Conservation (phyloP, 2,329 filamentous ascomycete species). For the Taxawa tesnikishii region DNA sequence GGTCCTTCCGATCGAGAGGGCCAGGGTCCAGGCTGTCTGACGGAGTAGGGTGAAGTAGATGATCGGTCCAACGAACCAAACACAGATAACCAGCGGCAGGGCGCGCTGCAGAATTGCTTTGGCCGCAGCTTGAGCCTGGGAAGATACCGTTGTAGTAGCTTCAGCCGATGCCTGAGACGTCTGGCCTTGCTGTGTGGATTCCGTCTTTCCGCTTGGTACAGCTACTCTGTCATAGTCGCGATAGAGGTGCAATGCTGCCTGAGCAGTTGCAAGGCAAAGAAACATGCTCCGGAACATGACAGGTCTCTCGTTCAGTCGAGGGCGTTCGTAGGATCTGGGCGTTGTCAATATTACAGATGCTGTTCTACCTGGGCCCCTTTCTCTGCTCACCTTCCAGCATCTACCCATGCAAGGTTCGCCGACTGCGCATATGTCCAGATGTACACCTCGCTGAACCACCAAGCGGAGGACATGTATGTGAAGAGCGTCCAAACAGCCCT, state of each 20-base stretch:
- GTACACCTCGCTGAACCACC: conserved; percentile 69
- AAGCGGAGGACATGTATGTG: conserved; percentile 68
- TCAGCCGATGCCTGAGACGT: too few species aligned
- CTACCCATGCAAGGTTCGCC: conserved; percentile 60
- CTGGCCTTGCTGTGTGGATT: too few species aligned
- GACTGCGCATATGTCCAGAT: conserved; percentile 54
- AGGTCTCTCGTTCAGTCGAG: conserved; percentile 72
- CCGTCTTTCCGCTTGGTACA: conserved; percentile 23
- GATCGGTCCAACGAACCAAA: conserved; percentile 19
- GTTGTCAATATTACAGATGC: not conserved
- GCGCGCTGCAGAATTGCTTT: conserved; percentile 1
- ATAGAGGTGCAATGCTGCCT: conserved; percentile 58
- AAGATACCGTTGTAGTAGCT: not conserved
- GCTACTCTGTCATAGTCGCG: conserved; percentile 60
- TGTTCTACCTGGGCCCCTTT: too few species aligned
- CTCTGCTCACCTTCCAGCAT: conserved; percentile 53
- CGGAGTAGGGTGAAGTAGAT: conserved; percentile 55
- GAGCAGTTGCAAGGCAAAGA: conserved; percentile 53
- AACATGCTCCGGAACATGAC: conserved; percentile 68
- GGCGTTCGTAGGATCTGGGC: conserved; percentile 46
- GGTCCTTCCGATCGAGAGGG: conserved; percentile 56
- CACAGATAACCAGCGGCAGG: conserved; percentile 3
- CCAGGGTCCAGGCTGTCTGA: conserved; percentile 52
- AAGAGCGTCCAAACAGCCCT: conserved; percentile 57
- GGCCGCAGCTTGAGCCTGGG: not conserved